Base-by-base conservation (phyloP, 2,329 filamentous ascomycete genomes). In the Nemania serpens region DNA sequence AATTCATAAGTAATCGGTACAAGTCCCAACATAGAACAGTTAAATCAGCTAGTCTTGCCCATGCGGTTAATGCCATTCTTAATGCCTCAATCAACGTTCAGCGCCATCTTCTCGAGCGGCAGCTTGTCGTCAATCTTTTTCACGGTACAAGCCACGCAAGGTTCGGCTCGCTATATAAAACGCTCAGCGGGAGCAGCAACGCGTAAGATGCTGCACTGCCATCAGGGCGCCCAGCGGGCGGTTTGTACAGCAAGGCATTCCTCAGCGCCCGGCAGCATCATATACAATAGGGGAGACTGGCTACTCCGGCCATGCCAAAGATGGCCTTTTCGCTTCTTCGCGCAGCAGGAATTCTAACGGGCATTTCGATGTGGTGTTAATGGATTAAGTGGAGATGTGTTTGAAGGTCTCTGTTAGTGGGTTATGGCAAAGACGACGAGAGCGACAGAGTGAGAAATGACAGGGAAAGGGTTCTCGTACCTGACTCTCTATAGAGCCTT, bases 201-300 rank as follows among this genome's bases (percentile, higher is more conserved):
- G 75, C 81, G 82, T 64, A 75, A 79, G 70, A 86, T 80, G 73
- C 84, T 85, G 55, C 79, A 77, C 74, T 86, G 83, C 84, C 84
- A 87, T 58, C 82, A 79, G 17, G 83, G 83, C 3, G 84, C 84
- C 84, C 84, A 86, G 68, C 81, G 80, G 60, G 77, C 76, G 3
- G 84, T 86, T 72, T 85, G 82, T 22, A 74, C 74, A 55, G 82
- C 79, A 36, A 86, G 71, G 45, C 79, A 79, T 71, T 85, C 82
- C 65, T 84, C 80, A 59, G 82, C 82, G 37, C 83, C 82, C 25
- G 84, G 84, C 58, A 84, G 77, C 69, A 85, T 77, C 68, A 86
- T 77, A 75, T 84, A 85, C 68, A 87, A 78, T 29, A 84, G 84
- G 1, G 83, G 57, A 87, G 79, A 66, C 78, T 81, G 48, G 75